Evolutionary conservation across 2,329 filamentous ascomycete genomes (phyloP).

Genomic region (Hymenoscyphus infarciens): DNA sequence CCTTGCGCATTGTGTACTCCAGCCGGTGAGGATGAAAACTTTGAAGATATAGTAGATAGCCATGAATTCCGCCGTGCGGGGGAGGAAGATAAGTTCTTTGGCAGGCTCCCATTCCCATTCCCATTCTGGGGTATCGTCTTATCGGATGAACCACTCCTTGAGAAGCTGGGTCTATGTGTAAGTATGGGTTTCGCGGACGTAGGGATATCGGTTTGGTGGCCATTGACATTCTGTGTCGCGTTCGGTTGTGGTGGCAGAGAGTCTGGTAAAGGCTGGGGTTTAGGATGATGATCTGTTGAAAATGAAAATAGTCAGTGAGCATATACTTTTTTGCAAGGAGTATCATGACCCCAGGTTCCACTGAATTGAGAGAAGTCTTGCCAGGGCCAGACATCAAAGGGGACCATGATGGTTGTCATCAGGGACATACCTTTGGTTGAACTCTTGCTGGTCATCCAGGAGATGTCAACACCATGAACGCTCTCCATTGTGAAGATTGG

Average conservation of each 20-base stretch:
- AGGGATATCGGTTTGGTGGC: conserved; percentile 12
- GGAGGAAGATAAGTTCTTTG: conserved; percentile 18
- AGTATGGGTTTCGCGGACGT: conserved; percentile 26
- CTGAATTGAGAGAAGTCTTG: conserved; percentile 11
- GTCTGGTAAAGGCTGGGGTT: conserved; percentile 14
- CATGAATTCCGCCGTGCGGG: conserved; percentile 65
- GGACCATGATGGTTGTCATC: not conserved
- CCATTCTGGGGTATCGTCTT: conserved; percentile 20
- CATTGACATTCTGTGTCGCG: conserved; percentile 23
- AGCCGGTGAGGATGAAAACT: conserved; percentile 66
- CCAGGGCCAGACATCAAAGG: conserved; percentile 3
- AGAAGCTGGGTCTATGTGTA: conserved; percentile 23
- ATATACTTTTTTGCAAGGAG: conserved; percentile 9
- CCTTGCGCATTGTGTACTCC: conserved; percentile 27
- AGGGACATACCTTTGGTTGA: conserved; percentile 29
- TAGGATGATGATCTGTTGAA: conserved; percentile 17
- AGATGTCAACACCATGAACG: conserved; percentile 35
- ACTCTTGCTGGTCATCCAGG: conserved; percentile 34
- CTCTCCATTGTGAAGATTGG: conserved; percentile 31
- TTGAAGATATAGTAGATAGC: conserved; percentile 90
- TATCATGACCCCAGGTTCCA: conserved; percentile 11
- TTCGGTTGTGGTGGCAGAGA: conserved; percentile 16
- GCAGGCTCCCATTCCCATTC: conserved; percentile 28
- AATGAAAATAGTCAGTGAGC: conserved; percentile 4
- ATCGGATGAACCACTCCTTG: conserved; percentile 29